Evolutionary conservation across 352 stramenopile species (phyloP), one percentile per base, ranked within the genome.

Genomic region (Phytophthora kernoviae): DNA sequence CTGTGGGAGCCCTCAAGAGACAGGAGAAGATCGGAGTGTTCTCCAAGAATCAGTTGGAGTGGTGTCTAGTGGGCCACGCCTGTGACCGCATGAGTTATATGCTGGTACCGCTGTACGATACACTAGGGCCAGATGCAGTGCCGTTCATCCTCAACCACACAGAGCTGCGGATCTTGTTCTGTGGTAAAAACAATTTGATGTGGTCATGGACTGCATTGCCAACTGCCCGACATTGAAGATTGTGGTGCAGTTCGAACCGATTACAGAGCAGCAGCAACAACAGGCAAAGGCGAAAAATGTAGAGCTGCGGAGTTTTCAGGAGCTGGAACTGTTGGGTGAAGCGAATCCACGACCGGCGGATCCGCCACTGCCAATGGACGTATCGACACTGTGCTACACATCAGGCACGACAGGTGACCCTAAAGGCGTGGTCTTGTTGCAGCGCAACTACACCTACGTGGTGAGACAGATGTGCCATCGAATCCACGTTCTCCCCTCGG

Each of bases 401-500:
- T 97, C 78, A 20, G 96, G 94, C 10, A 98, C 95, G 15, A 98
- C 93, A 17, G 94, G 94, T 12, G 77, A 96, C 71, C 93, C 96
- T 32, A 98, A 98, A 69, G 95, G 94, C n/a, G 96, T 91, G 26
- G 79, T 99, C 15, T 70, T 99, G 14, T 90, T 84, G 18, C 96
- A 99, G 68, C 46, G 56, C 40, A 90, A 84, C 62, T 62, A 81
- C 34, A 26, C 70, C 17, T 61, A 63, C n/a, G 46, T 70, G 27
- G 42, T 58, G 8, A 26, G 46, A 17, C 45, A 61, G 20, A 64
- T 61, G 34, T 44, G 58, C 26, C 41, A 43, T 11, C 70, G 70
- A 21, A 49, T 80, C 7, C 10, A 42, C 10, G 30, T 73, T 22
- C 18, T 65, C 20, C 24, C 65, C 12, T 75, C 65, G 18, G 94